phyloP scores from a whole-genome alignment of 2,329 filamentous ascomycete genomes.

The Paramyrothecium sp. region DNA sequence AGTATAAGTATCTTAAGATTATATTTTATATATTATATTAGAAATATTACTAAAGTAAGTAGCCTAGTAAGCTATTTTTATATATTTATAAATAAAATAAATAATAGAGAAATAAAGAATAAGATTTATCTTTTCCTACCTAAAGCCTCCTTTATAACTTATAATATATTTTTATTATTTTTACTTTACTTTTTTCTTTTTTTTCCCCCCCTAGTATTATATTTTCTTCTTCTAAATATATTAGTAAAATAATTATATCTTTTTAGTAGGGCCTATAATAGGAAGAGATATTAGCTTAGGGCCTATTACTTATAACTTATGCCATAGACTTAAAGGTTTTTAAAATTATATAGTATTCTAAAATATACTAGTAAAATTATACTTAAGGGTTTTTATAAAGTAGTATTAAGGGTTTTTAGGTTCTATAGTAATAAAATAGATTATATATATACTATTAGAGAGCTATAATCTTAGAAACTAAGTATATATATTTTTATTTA shows the following conservation, averaged over 20 bases:
- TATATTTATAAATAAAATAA: not conserved
- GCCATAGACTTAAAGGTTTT: no score
- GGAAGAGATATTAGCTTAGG: no score
- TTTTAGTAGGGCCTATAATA: not conserved
- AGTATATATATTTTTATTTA: no score
- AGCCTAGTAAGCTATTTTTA: conserved; percentile 1
- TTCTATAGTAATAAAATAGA: no score
- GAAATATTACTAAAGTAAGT: no score
- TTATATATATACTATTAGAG: no score
- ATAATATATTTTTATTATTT: not conserved
- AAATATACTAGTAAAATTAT: no score
- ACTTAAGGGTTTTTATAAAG: no score
- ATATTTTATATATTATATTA: not conserved
- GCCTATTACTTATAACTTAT: no score
- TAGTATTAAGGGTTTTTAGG: no score
- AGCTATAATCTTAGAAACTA: not conserved
- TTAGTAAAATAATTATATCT: not conserved
- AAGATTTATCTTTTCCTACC: not conserved
- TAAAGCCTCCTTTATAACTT: not conserved
- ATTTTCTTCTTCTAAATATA: not conserved
- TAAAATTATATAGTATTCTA: no score
- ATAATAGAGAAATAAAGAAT: not conserved
- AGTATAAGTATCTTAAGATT: no score
- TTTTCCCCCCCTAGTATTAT: not conserved
- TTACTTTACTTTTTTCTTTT: not conserved